Evolutionary conservation across 768 basidiomycete genomes (phyloP), one percentile per base, ranked within the genome.

Genomic region (Trametes gibbosa): DNA sequence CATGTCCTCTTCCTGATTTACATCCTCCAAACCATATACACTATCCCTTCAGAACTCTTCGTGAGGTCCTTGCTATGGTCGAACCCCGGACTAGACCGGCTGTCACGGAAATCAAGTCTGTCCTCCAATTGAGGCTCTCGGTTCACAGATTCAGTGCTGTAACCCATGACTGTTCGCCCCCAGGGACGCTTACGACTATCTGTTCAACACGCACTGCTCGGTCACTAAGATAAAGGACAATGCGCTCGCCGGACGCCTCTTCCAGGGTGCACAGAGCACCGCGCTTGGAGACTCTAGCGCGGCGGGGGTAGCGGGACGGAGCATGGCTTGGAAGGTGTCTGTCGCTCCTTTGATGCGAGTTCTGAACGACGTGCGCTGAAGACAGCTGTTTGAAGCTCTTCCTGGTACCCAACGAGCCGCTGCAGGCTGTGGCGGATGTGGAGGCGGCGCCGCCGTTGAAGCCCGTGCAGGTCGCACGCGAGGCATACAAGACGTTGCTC

Each of bases 281-380:
- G 10, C 10, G 29, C 29, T 10, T 10, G 29, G 29, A 4, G 73
- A 78, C 54, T 73, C 72, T 54, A 68, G 73, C 2, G 57, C 67
- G 10, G 29, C 29, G n/a, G 84, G 81, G 48, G 76, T 89, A 8
- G 72, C 82, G 56, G 92, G 92, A n/a, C 78, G 92, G 66, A 92
- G 91, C 72, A 72, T 94, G 56, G 85, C 84, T 51, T 94, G 92
- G 92, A 94, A 93, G 87, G 91, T 88, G 62, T 62, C 39, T 61
- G 61, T 41, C 59, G 48, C 56, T 56, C 61, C 50, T 10, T 49
- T 54, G 52, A 57, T 61, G 58, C 45, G 9, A 14, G 2, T 24
- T 46, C 49, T 51, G 21, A 62, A 42, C 42, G 40, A 8, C 25
- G 25, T 21, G 41, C 35, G 29, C 29, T 32, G 10, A 32, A 32